Evolutionary conservation across 768 basidiomycete genomes (phyloP).

Genomic region (Rhodotorula paludigena): DNA sequence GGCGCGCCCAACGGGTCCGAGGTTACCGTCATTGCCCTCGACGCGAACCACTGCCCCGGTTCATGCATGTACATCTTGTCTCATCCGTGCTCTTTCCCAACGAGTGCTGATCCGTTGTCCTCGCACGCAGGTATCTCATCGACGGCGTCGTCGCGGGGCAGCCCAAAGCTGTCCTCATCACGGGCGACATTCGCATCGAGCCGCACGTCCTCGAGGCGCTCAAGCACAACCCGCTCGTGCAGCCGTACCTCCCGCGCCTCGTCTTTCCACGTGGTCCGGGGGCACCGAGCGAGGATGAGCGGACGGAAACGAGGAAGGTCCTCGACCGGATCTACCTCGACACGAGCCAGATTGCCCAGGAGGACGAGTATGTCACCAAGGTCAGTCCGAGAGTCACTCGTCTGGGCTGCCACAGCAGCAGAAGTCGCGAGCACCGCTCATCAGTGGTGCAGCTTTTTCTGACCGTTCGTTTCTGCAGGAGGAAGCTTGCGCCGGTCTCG

Average conservation of each 20-base stretch:
- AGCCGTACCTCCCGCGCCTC: constrained; percentile 56
- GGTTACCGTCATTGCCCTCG: constrained; percentile 71
- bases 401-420: background rate
- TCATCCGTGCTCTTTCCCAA: background rate
- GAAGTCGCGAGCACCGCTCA: background rate
- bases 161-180: constrained; percentile 71
- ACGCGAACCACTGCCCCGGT: constrained; percentile 94
- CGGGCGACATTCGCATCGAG: constrained; percentile 89
- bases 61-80: constrained; percentile 68
- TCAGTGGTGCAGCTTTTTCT: background rate
- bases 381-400: constrained; percentile 48
- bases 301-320: background rate
- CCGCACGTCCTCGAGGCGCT: constrained; percentile 68
- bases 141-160: constrained; percentile 80
- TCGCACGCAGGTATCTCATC: constrained; percentile 35
- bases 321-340: constrained; percentile 65
- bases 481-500: constrained; percentile 61
- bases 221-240: constrained; percentile 63
- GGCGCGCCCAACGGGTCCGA: constrained; percentile 54
- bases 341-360: constrained; percentile 63
- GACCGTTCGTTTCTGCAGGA: constrained; percentile 51
- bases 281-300: background rate
- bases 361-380: constrained; percentile 59
- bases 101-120: background rate
- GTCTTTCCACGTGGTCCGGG: too few relatives aligned